Evolutionary conservation across 805 yeast genomes (phyloP), one percentile per base, ranked within the genome.

Genomic region (Suhomyces emberorum): DNA sequence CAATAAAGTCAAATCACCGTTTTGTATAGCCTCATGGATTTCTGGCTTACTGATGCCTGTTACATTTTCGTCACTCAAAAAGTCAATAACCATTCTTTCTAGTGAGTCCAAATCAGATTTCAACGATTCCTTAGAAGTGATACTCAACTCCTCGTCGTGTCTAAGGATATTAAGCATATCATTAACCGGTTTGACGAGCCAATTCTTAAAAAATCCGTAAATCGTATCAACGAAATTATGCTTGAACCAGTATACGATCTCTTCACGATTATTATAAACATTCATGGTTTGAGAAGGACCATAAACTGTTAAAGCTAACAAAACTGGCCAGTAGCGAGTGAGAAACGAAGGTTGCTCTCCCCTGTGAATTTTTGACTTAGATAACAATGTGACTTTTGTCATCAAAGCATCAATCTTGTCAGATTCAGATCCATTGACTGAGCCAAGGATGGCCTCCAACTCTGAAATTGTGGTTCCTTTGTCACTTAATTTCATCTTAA

Each of bases 21-120:
- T 70, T 26, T 72, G 68, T 2, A 87, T 80, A 17, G 74, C 66
- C 1, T 58, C 51, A 18, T 69, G 70, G 7, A 84, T 59, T 29
- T 64, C 57, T 15, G 35, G 22, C 12, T 46, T 51, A 28, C 32
- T 34, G 20, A 46, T 18, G 10, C 19, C 32, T 7, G 46, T 35
- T 7, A 53, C 46, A 38, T 51, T 37, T 29, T 63, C 63, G 30
- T 60, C 65, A 3, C 48, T 48, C 26, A 76, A 72, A 53, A 81
- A 87, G 35, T 85, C 93, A 14, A 80, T 65, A 2, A 88, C 87
- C 98, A 91, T 91, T 39, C 96, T 61, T 52, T 88, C 88, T 35
- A 91, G 69, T 2, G 95, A 83, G 30, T 79, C 77, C 46, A 88
- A 64, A 49, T 89, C 97, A 0, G 93, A 77, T 24, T 75, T 72